Conservation (phyloP, 2,329 filamentous ascomycete genomes). For the Plectosphaerella plurivora region DNA sequence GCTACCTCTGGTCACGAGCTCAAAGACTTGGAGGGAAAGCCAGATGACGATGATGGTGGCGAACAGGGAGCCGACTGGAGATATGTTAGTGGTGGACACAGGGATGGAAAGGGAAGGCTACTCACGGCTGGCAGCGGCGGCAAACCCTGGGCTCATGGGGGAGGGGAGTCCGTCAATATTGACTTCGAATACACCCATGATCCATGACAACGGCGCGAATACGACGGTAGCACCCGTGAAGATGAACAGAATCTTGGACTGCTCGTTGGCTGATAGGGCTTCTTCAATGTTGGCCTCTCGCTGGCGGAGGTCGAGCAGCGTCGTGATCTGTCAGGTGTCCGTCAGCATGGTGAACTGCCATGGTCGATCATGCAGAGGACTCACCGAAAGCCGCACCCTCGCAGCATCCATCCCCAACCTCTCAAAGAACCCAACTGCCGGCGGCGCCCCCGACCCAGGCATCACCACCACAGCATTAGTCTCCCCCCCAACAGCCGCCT, state of each 20-base stretch:
- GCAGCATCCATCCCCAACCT: conserved; percentile 10
- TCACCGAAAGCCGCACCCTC: conserved; percentile 10
- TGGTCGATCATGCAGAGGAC: neutral
- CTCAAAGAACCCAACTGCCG: conserved; percentile 12
- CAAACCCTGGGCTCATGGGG: conserved; percentile 3
- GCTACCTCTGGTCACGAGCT: conserved; percentile 6
- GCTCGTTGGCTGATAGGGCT: conserved; percentile 12
- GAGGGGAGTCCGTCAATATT: conserved; percentile 3
- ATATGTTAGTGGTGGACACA: neutral
- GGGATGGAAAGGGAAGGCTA: neutral
- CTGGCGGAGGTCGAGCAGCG: conserved; percentile 10
- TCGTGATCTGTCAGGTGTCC: conserved; percentile 7
- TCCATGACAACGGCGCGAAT: conserved; percentile 10
- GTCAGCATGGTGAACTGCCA: neutral
- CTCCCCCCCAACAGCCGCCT: conserved; percentile 2
- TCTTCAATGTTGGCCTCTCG: conserved; percentile 13
- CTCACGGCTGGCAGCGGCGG: conserved; percentile 8
- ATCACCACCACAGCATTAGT: neutral
- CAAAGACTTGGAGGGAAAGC: conserved; percentile 9
- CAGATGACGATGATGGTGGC: conserved; percentile 9
- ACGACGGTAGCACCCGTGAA: conserved; percentile 10
- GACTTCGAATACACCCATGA: conserved; percentile 11
- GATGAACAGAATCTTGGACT: conserved; percentile 15
- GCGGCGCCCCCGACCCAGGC: conserved; percentile 5
- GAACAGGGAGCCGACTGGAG: conserved; percentile 7